Percentiles rank a stretch among this genome's conserved stretches.
Conservation (phyloP, 768 basidiomycete species). For the Boletus patriciae region DNA sequence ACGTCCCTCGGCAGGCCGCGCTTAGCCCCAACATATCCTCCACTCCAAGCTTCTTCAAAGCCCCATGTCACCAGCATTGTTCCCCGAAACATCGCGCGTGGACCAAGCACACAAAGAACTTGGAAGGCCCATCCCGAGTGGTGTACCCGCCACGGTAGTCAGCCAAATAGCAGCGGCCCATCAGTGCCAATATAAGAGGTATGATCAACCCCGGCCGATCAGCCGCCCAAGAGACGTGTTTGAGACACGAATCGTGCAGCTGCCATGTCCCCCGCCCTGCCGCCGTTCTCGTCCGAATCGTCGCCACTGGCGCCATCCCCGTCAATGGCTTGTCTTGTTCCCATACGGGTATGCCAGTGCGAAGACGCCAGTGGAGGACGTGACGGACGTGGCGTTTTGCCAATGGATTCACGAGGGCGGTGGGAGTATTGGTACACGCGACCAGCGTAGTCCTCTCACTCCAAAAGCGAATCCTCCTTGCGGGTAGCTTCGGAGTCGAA, state of each 20-base stretch:
- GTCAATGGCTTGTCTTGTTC: conserved; percentile 17
- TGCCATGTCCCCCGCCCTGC: conserved; percentile 36
- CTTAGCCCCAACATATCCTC: conserved; percentile 41
- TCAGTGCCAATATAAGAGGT: conserved; percentile 63
- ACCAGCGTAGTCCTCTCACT: conserved; percentile 45
- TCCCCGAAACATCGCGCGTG: conserved; percentile 22
- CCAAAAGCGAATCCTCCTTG: conserved; percentile 40
- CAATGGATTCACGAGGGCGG: conserved; percentile 26
- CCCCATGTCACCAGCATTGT: conserved; percentile 15
- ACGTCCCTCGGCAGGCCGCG: conserved; percentile 56
- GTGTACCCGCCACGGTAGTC: background rate
- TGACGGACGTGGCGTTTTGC: conserved; percentile 37
- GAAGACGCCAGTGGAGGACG: conserved; percentile 42
- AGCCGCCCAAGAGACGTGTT: conserved; percentile 62
- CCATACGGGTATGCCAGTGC: conserved; percentile 63
- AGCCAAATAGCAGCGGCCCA: conserved; percentile 54
- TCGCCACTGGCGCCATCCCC: conserved; percentile 1
- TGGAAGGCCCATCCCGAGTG: background rate
- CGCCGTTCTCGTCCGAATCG: conserved; percentile 12
- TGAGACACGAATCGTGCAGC: conserved; percentile 55
- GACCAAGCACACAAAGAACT: background rate
- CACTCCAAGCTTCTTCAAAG: conserved; percentile 26
- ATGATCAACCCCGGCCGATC: no score
- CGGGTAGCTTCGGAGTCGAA: conserved; percentile 43
- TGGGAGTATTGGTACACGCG: conserved; percentile 9